phyloP scores from a whole-genome alignment of 805 yeast species.

The Candida montana region DNA sequence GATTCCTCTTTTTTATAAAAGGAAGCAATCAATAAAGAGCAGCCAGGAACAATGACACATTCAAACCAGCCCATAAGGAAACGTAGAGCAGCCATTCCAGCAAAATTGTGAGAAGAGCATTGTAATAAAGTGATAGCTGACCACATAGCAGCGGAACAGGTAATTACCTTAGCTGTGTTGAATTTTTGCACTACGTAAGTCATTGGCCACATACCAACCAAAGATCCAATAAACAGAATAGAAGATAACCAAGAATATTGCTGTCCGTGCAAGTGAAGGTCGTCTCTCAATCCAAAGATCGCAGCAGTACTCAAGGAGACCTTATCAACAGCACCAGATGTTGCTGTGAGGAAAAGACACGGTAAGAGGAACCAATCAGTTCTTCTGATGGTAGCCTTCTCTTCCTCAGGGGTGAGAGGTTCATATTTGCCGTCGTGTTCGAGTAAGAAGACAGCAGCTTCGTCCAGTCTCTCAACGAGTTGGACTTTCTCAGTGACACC shows the following conservation, averaged over 20 bases:
- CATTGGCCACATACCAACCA: slow-evolving; percentile 36
- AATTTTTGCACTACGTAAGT: slow-evolving; percentile 24
- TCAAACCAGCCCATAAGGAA: slow-evolving; percentile 43
- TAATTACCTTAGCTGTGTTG: slow-evolving; percentile 21
- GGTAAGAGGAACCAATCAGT: slow-evolving; percentile 36
- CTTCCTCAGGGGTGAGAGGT: slow-evolving; percentile 26
- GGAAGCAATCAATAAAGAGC: slow-evolving; percentile 37
- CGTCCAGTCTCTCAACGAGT: slow-evolving; percentile 12
- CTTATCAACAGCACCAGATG: slow-evolving; percentile 40
- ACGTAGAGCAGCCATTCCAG: slow-evolving; percentile 36
- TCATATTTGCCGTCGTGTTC: slow-evolving; percentile 22
- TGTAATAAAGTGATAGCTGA: slow-evolving; percentile 19
- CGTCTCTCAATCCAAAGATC: slow-evolving; percentile 38
- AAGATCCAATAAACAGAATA: slow-evolving; percentile 37
- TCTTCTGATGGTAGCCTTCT: slow-evolving; percentile 29
- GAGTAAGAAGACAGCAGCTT: slow-evolving; percentile 23
- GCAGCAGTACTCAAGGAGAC: slow-evolving; percentile 40
- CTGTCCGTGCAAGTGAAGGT: slow-evolving; percentile 35
- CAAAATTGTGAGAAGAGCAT: slow-evolving; percentile 33
- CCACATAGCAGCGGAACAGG: slow-evolving; percentile 21
- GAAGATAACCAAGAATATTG: slow-evolving; percentile 37
- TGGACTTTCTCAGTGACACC: background rate
- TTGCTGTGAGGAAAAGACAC: slow-evolving; percentile 29
- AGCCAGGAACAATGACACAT: slow-evolving; percentile 34
- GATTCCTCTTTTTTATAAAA: slow-evolving; percentile 34